Base-by-base conservation (phyloP, 495 filamentous ascomycete species). In the Xylaria sp. region DNA sequence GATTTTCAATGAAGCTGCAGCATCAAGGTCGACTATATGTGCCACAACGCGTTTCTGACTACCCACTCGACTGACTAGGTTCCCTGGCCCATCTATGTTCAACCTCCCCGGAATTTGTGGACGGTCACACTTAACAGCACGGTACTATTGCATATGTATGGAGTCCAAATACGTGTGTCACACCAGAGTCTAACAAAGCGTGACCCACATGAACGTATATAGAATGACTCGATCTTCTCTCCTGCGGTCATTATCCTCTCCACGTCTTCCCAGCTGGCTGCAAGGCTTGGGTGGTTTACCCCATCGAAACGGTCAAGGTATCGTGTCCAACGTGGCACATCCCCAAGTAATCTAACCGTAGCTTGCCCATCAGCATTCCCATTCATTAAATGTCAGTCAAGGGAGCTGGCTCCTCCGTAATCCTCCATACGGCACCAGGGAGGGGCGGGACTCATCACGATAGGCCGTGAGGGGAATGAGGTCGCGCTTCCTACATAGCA, bases 381-480 rank as follows among this genome's bases (percentile, higher is more conserved):
- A 21, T 52, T 66, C 19, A n/a, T 40, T 37, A 0, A 66, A 31
- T 24, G 40, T 50, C 24, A 50, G 46, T 26, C 7, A 44, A 31
- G 11, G 26, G 37, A 52, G 62, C 64, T 57, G 35, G 52, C 48
- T 40, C n/a, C 64, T 67, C 33, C 26, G 33, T 26, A 35, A n/a
- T 35, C 17, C 35, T 67, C 35, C 26, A 31, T 29, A 6, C 35
- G 7, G 7, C 21, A 14, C 5, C 21, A 68, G 24, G 66, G 66
- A 68, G 66, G 52, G 66, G 29, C 66, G 52, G 66, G 35, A 33
- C 40, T 21, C 11, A 44, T 58, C 21, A 50, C 40, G 37, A 68
- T 58, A 68, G 52, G 66, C 26, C 52, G 66, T 24, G 37, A 43
- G 40, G 65, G 66, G 9, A 43, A 59, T 5, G 52, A 68, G 66